These are phyloP conservation scores for Penicillium samsonianum DNA, from an alignment of 495 filamentous ascomycete species.

Conservation along the genomic window DNA sequence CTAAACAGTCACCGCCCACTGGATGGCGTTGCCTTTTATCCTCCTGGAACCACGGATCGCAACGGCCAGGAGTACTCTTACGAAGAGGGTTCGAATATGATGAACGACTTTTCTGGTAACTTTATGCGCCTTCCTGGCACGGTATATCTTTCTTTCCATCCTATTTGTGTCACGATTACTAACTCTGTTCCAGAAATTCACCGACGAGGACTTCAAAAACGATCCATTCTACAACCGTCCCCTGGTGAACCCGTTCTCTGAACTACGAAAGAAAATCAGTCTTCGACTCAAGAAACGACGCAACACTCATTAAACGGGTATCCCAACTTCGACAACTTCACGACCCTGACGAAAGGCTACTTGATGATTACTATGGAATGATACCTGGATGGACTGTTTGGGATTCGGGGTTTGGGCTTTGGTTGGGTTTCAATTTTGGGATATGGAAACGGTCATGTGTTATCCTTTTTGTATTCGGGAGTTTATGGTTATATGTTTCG, in stretches of 20 bases:
- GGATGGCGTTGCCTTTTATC: conserved; percentile 76
- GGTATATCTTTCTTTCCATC: conserved; percentile 24
- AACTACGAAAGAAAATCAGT: conserved; percentile 37
- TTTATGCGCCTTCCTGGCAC: conserved; percentile 39
- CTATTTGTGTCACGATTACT: conserved; percentile 2
- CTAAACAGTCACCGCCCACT: conserved; percentile 76
- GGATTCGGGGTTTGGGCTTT: conserved; percentile 5
- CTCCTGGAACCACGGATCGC: conserved; percentile 67
- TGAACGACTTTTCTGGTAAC: conserved; percentile 59
- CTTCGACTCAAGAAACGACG: conserved; percentile 38
- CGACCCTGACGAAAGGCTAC: conserved; percentile 4
- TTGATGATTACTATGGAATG: conserved; percentile 7
- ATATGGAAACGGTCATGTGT: neutral
- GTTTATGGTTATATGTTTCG: neutral
- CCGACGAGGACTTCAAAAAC: conserved; percentile 50
- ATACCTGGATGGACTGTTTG: conserved; percentile 5
- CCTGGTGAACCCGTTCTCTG: conserved; percentile 34
- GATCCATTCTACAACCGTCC: conserved; percentile 49
- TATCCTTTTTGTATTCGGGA: neutral
- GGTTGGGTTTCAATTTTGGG: neutral
- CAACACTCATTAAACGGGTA: conserved; percentile 22
- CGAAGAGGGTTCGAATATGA: conserved; percentile 82
- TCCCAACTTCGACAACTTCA: conserved; percentile 10
- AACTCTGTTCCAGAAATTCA: conserved; percentile 38
- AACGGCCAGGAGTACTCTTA: conserved; percentile 74